Evolutionary conservation across 805 yeast genomes (phyloP), one percentile per base, ranked within the genome.

Genomic region (Wickerhamiella australiensis): DNA sequence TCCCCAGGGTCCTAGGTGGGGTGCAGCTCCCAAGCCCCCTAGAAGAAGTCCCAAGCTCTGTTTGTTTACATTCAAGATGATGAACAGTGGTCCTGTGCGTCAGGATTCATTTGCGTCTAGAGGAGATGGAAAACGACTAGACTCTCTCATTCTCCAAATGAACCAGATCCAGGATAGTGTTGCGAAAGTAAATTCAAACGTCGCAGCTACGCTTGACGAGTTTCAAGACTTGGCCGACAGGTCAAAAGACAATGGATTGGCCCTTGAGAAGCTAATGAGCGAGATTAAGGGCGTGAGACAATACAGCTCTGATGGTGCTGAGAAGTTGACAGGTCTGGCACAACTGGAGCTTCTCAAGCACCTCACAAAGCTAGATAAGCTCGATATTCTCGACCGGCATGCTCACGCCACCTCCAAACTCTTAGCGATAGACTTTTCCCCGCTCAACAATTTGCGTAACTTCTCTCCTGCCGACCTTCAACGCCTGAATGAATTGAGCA

Each of bases 161-260:
- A 56, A 55, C 12, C 58, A 54, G 17, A 50, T 70, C 33, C 54
- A 59, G 21, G 63, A 61, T 3, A 52, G 61, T 0, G 66, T 70
- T 23, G 42, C 46, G 13, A 33, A 53, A 3, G 60, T 71, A 17
- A 65, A 64, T 47, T 54, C 56, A 11, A 57, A 68, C 13, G 57
- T 70, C 3, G 53, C 56, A 9, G 57, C 61, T 11, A 61, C 68
- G 5, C 58, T 60, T 45, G 56, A 57, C 17, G 69, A 65, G 44
- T 65, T 67, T 40, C 64, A 59, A 15, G 56, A 61, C 25, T 54
- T 66, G 26, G 60, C 65, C 8, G 53, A 59, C 29, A 59, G 70
- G 1, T 66, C 70, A 5, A 52, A 59, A 22, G 68, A 66, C 50
- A 66, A 66, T 53, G 70, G 68, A 12, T 57, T 53, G 18, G 70